These are phyloP conservation scores for Quercus agrifolia DNA, from an alignment of 306 rosid species.

Conservation along the genomic window DNA sequence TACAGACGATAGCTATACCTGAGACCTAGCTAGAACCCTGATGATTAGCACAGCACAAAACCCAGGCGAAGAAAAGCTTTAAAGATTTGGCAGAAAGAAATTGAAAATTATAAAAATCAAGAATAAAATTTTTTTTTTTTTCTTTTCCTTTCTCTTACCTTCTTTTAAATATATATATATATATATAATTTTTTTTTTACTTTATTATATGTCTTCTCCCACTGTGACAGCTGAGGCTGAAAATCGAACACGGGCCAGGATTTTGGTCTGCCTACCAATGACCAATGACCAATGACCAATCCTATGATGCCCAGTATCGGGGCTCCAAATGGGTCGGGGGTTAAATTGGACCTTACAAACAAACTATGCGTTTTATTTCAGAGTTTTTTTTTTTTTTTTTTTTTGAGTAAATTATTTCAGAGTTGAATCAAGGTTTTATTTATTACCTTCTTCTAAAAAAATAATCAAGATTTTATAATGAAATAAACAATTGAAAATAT, in stretches of 20 bases:
- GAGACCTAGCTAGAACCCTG: slow-evolving; percentile 7
- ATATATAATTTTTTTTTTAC: neutral
- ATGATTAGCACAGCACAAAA: neutral
- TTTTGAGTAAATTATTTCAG: no score
- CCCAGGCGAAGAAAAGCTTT: neutral
- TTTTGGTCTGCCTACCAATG: neutral
- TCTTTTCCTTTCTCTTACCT: neutral
- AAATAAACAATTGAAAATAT: no score
- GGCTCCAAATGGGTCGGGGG: neutral
- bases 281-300: neutral
- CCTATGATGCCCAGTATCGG: neutral
- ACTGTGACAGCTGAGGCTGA: neutral
- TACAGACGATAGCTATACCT: neutral
- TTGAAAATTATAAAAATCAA: neutral
- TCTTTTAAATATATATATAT: no score
- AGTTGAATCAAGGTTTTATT: no score
- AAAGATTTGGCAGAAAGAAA: neutral
- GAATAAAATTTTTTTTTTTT: neutral
- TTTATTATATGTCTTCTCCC: neutral
- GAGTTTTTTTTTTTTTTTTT: no score
- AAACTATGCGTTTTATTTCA: no score
- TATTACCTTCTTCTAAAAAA: no score
- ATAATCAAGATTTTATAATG: no score
- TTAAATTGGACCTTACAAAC: neutral
- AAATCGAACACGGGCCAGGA: neutral